A percentile compares a stretch with the other conserved stretches of the same genome.
These are phyloP conservation scores for Cladosporium colombiae DNA, from an alignment of 2,329 filamentous ascomycete species.

Conservation along the genomic window DNA sequence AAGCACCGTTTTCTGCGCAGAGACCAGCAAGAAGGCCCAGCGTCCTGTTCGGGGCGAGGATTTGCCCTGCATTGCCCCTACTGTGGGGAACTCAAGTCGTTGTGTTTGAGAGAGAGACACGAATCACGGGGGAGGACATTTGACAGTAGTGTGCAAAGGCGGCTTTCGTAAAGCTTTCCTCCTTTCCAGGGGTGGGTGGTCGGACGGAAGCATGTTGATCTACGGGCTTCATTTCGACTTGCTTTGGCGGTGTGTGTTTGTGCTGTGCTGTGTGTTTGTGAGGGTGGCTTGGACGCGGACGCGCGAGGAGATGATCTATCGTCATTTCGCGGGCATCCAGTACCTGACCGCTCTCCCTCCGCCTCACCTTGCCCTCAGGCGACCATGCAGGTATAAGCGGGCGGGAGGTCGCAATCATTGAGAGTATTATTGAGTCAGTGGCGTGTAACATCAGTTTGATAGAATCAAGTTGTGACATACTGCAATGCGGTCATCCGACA, in stretches of 20 bases:
- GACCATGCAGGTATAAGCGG: not conserved
- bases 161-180: not conserved
- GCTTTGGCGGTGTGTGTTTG: not conserved
- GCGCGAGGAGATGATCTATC: not conserved
- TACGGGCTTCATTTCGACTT: not conserved
- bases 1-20: conserved; percentile 5
- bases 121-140: not conserved
- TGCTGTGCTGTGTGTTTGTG: not conserved
- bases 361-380: not conserved
- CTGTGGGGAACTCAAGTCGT: not conserved
- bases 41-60: conserved; percentile 9
- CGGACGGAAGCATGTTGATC: not conserved
- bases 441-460: not conserved
- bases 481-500: not conserved
- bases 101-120: not conserved
- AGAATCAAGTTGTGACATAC: not conserved
- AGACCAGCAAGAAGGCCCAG: conserved; percentile 1
- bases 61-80: conserved; percentile 6
- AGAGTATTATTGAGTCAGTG: not conserved
- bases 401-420: not conserved
- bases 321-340: not conserved
- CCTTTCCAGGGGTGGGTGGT: not conserved
- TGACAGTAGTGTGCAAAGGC: too few species aligned
- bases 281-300: not conserved
- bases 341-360: not conserved